phyloP scores from a whole-genome alignment of 2,329 filamentous ascomycete genomes.

The Ophiostoma novo-ulmi region DNA sequence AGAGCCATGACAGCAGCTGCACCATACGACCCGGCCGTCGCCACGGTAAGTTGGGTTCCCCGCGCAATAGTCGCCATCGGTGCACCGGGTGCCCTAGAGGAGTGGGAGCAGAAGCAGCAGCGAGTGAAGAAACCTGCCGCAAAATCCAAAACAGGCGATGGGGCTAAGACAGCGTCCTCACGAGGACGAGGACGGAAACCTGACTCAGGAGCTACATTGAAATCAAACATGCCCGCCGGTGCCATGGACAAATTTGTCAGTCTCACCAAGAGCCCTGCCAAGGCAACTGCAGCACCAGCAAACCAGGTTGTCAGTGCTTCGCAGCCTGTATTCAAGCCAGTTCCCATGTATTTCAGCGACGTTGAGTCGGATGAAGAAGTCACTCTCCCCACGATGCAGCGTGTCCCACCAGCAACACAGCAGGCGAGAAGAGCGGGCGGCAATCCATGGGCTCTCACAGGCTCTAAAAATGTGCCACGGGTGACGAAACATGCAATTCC shows the following conservation, averaged over 20 bases:
- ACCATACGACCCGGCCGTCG: constrained; percentile 59
- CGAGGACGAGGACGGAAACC: constrained; percentile 19
- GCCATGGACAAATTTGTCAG: constrained; percentile 38
- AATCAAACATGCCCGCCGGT: constrained; percentile 29
- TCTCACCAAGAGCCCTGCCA: constrained; percentile 34
- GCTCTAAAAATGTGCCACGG: constrained; percentile 18
- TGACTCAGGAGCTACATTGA: background rate
- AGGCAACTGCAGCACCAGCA: background rate
- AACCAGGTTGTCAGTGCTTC: background rate
- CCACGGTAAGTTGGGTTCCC: constrained; percentile 64
- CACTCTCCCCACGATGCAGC: background rate
- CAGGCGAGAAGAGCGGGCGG: background rate
- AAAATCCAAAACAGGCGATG: constrained; percentile 13
- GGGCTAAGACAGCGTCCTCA: constrained; percentile 21
- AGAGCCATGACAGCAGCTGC: constrained; percentile 32
- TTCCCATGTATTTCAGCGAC: background rate
- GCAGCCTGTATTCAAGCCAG: background rate
- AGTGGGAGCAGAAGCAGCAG: constrained; percentile 50
- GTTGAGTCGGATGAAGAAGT: constrained; percentile 12
- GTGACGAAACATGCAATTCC: constrained; percentile 6
- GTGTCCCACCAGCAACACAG: background rate
- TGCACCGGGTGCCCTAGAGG: constrained; percentile 58
- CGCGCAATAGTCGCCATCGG: constrained; percentile 60
- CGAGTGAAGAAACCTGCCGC: constrained; percentile 22
- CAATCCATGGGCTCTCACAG: constrained; percentile 23